Conservation (phyloP, 2,329 filamentous ascomycete genomes). For the Colletotrichum plurivorum region DNA sequence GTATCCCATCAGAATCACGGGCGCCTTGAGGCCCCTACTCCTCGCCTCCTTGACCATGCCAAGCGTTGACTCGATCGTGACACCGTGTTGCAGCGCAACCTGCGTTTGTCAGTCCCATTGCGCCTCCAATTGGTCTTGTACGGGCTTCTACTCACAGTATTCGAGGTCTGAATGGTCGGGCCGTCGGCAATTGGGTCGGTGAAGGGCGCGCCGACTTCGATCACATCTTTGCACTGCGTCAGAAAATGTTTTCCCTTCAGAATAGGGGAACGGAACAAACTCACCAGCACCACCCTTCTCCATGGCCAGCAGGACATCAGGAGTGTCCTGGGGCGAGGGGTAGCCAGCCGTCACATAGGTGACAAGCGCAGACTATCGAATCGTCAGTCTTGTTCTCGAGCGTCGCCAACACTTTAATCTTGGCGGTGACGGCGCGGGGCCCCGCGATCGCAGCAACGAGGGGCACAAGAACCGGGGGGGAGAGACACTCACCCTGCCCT, state of each 20-base stretch:
- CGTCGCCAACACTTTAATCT: neutral
- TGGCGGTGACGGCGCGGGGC: conserved; percentile 17
- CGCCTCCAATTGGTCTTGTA: conserved; percentile 15
- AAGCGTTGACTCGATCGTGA: conserved; percentile 84
- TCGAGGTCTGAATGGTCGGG: conserved; percentile 95
- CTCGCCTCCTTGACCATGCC: conserved; percentile 88
- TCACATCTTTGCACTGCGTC: conserved; percentile 75
- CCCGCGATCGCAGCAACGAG: conserved; percentile 42
- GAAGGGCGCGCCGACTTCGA: conserved; percentile 96
- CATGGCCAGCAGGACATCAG: conserved; percentile 88
- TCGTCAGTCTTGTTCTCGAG: conserved; percentile 3
- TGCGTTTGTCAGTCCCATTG: conserved; percentile 39
- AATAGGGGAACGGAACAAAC: conserved; percentile 42
- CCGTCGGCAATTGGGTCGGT: conserved; percentile 98
- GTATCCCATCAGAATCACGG: conserved; percentile 97
- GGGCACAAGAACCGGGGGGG: conserved; percentile 41
- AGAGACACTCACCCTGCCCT: conserved; percentile 65
- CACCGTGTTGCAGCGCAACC: conserved; percentile 87
- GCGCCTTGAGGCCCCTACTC: conserved; percentile 81
- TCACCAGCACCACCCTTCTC: conserved; percentile 92
- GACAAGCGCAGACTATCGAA: conserved; percentile 81
- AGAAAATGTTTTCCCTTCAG: neutral
- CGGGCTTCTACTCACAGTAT: conserved; percentile 73
- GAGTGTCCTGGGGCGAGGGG: conserved; percentile 84
- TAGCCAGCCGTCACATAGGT: conserved; percentile 97